These are phyloP conservation scores for Dioscorea zingiberensis DNA, from an alignment of 106 monocot species.

Conservation along the genomic window DNA sequence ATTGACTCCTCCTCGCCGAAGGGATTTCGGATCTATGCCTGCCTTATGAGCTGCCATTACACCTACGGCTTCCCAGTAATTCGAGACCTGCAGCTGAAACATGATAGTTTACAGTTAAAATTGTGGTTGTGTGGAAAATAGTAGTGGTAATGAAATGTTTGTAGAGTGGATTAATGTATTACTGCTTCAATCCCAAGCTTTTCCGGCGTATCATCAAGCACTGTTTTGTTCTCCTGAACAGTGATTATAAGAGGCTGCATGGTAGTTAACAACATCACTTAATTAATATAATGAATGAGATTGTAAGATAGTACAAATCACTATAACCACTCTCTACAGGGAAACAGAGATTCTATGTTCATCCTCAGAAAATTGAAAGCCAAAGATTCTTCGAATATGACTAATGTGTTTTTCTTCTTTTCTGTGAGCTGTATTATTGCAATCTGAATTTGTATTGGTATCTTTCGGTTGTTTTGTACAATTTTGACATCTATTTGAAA, in stretches of 20 bases:
- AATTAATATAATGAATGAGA: too few relatives aligned
- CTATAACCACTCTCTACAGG: too few relatives aligned
- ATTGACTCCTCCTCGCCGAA: constrained; percentile 63
- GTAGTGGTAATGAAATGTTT: neutral
- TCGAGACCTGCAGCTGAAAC: constrained; percentile 54
- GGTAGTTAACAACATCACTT: neutral
- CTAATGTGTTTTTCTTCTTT: too few relatives aligned
- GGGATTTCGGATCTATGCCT: constrained; percentile 67
- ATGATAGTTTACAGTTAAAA: neutral
- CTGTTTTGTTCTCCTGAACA: constrained; percentile 83
- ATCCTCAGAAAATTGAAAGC: too few relatives aligned
- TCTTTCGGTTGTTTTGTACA: too few relatives aligned
- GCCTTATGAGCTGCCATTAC: constrained; percentile 94
- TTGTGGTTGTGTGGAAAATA: neutral
- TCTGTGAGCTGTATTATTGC: too few relatives aligned
- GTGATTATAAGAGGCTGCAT: constrained; percentile 67
- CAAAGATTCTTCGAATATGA: too few relatives aligned
- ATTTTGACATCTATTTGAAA: too few relatives aligned
- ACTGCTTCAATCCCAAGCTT: constrained; percentile 81
- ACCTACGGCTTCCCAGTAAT: constrained; percentile 96
- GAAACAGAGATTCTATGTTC: too few relatives aligned
- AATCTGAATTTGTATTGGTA: too few relatives aligned
- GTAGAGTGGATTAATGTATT: neutral
- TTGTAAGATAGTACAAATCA: too few relatives aligned
- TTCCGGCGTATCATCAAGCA: constrained; percentile 79